Base-by-base conservation (phyloP, 768 basidiomycete species). In the Boletellus ananiceps region DNA sequence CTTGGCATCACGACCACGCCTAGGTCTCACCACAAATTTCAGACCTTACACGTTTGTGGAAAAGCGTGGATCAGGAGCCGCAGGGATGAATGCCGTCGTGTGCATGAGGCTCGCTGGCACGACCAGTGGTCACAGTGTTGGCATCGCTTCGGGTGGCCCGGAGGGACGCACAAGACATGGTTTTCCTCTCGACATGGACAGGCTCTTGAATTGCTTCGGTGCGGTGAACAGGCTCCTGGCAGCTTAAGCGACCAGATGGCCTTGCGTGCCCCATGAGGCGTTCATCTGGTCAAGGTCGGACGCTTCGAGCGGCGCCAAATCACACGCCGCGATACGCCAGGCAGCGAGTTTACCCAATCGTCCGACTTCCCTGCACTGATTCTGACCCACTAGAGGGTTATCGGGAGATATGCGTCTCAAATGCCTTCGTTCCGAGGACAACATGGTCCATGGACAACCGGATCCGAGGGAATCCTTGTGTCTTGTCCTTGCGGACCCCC, bases 191-290 rank as follows among this genome's bases (percentile, higher is more conserved):
- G 29, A 11, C 11, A 8, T 29, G 29, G 29, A 29, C 8, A 7
- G 23, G 23, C 23, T 25, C 23, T 25, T 7, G 23, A 29, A 37
- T 25, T 46, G 36, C 21, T 18, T 36, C 27, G 33, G 44, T 14
- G 18, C 18, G 16, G 43, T 35, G 36, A 40, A 33, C 39, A 27
- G 29, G 29, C 7, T 29, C 5, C 19, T 19, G 19, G 19, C 3
- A 40, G 8, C 27, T n/a, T 32, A 23, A 40, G 38, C 36, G 35
- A 23, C 23, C 18, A 13, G 31, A 15, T 5, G 21, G 16, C 60
- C 62, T 58, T 19, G 59, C 59, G 55, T 42, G 11, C 27, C 1
- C 47, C 61, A 62, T 42, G 61, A 62, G 61, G 62, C 44, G 8
- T 41, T 52, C 21, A 46, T 56, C 19, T 35, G 29, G 41, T 13